Conservation (phyloP, 2,329 filamentous ascomycete genomes). For the Fusarium illudens region DNA sequence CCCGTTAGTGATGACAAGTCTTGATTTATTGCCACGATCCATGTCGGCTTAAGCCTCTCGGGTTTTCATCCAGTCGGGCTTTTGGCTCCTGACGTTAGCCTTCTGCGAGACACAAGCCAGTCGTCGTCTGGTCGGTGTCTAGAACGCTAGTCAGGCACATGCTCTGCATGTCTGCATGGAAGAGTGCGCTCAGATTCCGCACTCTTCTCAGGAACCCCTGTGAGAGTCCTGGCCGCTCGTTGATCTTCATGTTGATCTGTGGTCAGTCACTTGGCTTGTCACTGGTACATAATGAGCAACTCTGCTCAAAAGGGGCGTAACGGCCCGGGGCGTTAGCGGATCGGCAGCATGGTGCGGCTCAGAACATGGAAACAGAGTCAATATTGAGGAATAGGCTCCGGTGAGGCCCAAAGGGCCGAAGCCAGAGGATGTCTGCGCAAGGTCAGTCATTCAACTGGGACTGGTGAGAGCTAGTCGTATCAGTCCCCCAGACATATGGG, state of each 20-base stretch:
- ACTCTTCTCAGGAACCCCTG: neutral
- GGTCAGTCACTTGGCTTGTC: neutral
- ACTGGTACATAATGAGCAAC: neutral
- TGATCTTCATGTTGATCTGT: neutral
- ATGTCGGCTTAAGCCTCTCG: neutral
- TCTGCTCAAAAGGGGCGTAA: neutral
- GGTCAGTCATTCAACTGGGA: neutral
- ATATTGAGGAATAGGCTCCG: neutral
- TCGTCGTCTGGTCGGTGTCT: neutral
- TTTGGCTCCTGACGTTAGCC: neutral
- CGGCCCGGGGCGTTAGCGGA: neutral
- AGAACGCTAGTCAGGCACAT: conserved; percentile 2
- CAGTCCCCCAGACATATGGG: neutral
- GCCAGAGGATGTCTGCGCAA: neutral
- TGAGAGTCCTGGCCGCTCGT: neutral
- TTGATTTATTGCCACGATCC: neutral
- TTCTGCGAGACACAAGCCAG: neutral
- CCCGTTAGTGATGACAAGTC: neutral
- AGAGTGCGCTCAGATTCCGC: neutral
- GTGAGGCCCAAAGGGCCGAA: neutral
- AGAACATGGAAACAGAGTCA: neutral
- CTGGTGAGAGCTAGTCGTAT: neutral
- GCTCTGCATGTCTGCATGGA: conserved; percentile 1
- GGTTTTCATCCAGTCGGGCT: neutral
- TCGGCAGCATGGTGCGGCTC: neutral